Base-by-base conservation (phyloP, 139 green algal genomes). In the Diplosphaera chodatii region DNA sequence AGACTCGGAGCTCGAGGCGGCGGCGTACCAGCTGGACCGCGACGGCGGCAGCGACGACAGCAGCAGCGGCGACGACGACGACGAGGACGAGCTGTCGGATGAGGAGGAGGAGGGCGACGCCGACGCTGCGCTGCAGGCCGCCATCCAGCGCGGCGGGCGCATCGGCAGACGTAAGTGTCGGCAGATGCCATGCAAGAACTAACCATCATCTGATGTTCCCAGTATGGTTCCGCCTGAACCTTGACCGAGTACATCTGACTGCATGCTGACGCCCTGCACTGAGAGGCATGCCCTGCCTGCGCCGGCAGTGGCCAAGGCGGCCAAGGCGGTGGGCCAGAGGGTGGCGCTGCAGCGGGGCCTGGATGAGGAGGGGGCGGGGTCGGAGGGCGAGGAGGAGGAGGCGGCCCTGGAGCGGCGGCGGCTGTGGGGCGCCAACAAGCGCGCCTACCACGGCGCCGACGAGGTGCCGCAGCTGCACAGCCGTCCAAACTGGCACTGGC, bases 391-490 rank as follows among this genome's bases (percentile, higher is more conserved):
- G 13, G 70, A 74, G 1, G 70, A 67, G 22, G 66, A 40, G 10
- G 83, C 82, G 8, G 84, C 77, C 33, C 63, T 71, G 72, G 72
- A 68, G 30, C 72, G 77, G 16, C 73, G 40, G 18, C 48, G 73
- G 55, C 30, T 37, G 13, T 93, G 90, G 87, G 88, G 91, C 25
- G 77, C 81, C 23, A 88, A 79, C 67, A 94, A 94, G 74, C 59
- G 73, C 6, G 77, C 77, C 16, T 95, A 94, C 79, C 96, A 97
- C 65, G 83, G 84, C 41, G 88, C 80, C 18, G 81, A 85, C 69
- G 62, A 77, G 29, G 40, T 65, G 2, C n/a, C n/a, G n/a, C n/a
- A n/a, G n/a, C n/a, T n/a, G n/a, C n/a, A n/a, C n/a, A n/a, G n/a
- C n/a, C n/a, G n/a, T n/a, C n/a, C n/a, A n/a, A n/a, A n/a, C n/a